Percentiles rank a stretch among this genome's conserved stretches.
These are phyloP conservation scores for Podaxis sp. DNA, from an alignment of 768 basidiomycete species.

Conservation along the genomic window DNA sequence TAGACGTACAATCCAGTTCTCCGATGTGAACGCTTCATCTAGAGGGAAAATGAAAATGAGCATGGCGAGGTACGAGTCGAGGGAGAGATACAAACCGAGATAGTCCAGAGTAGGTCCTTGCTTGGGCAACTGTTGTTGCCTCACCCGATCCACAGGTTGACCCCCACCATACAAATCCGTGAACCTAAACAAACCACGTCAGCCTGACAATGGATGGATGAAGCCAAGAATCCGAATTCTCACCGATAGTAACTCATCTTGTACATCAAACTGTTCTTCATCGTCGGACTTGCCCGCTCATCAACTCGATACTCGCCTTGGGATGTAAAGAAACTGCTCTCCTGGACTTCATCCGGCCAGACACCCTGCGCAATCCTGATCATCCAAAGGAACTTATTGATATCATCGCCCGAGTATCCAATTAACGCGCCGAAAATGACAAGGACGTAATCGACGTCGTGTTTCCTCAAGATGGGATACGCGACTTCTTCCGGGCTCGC, in stretches of 20 bases:
- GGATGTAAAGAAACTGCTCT: conserved; percentile 90
- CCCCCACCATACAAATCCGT: conserved; percentile 78
- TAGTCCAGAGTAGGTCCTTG: conserved; percentile 82
- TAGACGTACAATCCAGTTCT: conserved; percentile 94
- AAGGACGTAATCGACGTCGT: conserved; percentile 96
- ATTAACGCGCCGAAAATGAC: conserved; percentile 96
- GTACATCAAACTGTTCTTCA: conserved; percentile 98
- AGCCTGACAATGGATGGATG: not conserved
- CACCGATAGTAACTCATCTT: conserved; percentile 98
- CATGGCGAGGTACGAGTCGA: conserved; percentile 1
- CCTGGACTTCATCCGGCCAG: conserved; percentile 98
- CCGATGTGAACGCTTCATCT: conserved; percentile 99
- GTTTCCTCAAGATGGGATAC: conserved; percentile 95
- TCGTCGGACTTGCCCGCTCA: conserved; percentile 76
- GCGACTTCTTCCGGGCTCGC: conserved; percentile 90
- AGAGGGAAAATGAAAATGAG: conserved; percentile 8
- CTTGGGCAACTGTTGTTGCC: conserved; percentile 80
- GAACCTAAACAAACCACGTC: conserved; percentile 52
- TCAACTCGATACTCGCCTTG: conserved; percentile 94
- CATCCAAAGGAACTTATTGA: conserved; percentile 99
- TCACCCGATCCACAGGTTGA: conserved; percentile 80
- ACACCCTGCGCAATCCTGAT: conserved; percentile 92
- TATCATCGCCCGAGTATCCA: conserved; percentile 97
- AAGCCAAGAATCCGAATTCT: conserved; percentile 14
- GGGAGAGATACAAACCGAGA: conserved; percentile 57